These are phyloP conservation scores for Cercospora beticola DNA, from an alignment of 2,329 filamentous ascomycete genomes.

Conservation along the genomic window DNA sequence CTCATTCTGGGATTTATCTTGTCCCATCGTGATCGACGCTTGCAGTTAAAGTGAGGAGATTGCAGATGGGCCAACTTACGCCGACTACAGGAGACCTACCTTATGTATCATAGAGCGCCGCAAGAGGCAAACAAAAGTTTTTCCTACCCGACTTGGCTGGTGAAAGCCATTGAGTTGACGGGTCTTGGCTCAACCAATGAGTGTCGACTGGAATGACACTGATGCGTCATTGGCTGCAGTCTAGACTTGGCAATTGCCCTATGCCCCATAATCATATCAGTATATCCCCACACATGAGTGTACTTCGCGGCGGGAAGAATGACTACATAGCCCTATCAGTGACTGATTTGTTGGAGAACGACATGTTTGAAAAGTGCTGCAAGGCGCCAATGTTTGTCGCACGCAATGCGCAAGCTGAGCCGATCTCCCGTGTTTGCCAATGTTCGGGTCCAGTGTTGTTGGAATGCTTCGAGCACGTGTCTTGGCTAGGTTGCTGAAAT, in stretches of 20 bases:
- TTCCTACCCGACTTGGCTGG: not conserved
- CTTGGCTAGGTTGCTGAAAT: not conserved
- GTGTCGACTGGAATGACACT: not conserved
- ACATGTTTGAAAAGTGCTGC: not conserved
- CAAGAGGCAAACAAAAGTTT: slow-evolving; percentile 1
- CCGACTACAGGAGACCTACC: not conserved
- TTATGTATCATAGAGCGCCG: not conserved
- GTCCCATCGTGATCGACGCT: not conserved
- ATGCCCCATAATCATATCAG: not conserved
- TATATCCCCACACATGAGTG: not conserved
- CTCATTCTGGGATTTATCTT: not conserved
- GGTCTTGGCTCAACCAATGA: slow-evolving; percentile 1
- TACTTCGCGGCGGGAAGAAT: not conserved
- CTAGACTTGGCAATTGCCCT: not conserved
- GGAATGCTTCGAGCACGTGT: not conserved
- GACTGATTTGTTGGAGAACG: not conserved
- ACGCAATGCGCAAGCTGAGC: not conserved
- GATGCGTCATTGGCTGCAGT: not conserved
- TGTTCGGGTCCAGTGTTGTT: not conserved
- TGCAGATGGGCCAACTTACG: not conserved
- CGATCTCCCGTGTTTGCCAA: not conserved
- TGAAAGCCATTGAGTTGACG: not conserved
- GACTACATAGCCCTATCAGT: not conserved
- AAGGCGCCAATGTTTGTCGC: not conserved
- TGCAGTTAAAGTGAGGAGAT: not conserved